Percentiles rank a stretch among this genome's conserved stretches.
These are phyloP conservation scores for Wallacemonas sp. DNA, from an alignment of 208 protist genomes.

Conservation along the genomic window DNA sequence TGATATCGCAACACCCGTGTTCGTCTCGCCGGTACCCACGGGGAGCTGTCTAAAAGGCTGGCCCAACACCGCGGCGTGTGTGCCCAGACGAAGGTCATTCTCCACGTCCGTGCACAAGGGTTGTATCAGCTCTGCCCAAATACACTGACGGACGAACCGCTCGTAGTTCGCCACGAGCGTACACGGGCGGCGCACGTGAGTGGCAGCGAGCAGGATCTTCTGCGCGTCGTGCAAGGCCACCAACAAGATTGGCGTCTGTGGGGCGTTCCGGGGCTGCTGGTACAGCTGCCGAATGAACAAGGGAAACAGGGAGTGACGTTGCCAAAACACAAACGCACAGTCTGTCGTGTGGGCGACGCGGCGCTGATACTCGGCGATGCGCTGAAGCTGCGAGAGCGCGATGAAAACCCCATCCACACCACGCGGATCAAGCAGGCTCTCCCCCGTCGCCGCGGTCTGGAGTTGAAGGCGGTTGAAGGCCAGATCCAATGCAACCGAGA, in stretches of 20 bases:
- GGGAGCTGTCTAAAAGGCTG: constrained; percentile 23
- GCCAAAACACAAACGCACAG: constrained; percentile 92
- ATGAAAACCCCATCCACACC: constrained; percentile 48
- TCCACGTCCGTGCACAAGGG: constrained; percentile 92
- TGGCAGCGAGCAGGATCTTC: constrained; percentile 37
- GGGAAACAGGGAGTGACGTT: constrained; percentile 75
- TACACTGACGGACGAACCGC: constrained; percentile 49
- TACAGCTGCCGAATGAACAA: constrained; percentile 84
- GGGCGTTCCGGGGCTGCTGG: constrained; percentile 53
- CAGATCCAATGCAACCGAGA: constrained; percentile 62
- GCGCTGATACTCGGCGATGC: constrained; percentile 57
- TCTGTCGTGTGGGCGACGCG: constrained; percentile 56
- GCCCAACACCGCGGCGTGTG: constrained; percentile 81
- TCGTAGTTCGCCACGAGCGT: constrained; percentile 55
- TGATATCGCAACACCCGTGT: constrained; percentile 12
- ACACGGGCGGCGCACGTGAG: constrained; percentile 16
- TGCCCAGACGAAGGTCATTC: constrained; percentile 92
- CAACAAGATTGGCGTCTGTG: constrained; percentile 68
- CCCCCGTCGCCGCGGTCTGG: background rate
- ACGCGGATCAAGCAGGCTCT: background rate
- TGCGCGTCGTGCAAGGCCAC: constrained; percentile 70
- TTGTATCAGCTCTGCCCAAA: constrained; percentile 54
- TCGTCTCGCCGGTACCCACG: constrained; percentile 3
- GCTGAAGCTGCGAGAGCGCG: constrained; percentile 71
- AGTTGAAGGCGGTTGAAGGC: constrained; percentile 45